Evolutionary conservation across 805 yeast genomes (phyloP), one percentile per base, ranked within the genome.

Genomic region (Jamesozyma piceae): DNA sequence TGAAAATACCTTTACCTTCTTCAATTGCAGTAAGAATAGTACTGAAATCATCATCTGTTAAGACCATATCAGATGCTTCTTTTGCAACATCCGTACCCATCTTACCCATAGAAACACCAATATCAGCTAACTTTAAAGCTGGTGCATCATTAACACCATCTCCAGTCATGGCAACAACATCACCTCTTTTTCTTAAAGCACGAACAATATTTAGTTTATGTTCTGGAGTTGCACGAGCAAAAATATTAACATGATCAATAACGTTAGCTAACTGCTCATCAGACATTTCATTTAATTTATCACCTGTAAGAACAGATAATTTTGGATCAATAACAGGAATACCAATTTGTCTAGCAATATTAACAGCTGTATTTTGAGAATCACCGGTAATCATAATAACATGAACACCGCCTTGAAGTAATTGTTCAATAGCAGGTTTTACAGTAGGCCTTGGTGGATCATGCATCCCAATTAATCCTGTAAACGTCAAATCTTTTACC

Each of bases 121-220:
- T 89, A 65, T 89, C 96, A 2, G 97, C 97, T 52, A 89, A 72
- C 60, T 90, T 89, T 53, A 90, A 72, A 4, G 97, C 97, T n/a
- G 97, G 97, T 0, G 97, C 97, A 69, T 89, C 97, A 62, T 89
- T 89, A 13, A 90, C 96, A 66, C 97, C 97, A 65, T 89, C 97
- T 53, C 98, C 98, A n/a, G 97, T 89, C 96, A 90, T 89, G 20
- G 97, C 98, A 41, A 90, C 97, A 48, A 90, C 80, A 62, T 90
- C 95, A 40, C 96, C 96, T 59, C 95, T 75, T 60, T 77, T 75
- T 62, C 89, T 95, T 49, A 89, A 71, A 0, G 96, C 96, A 56
- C 83, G 78, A 28, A 89, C 95, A 63, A 89, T 89, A 46, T 83
- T 74, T 48, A 89, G 81, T 60, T 89, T 89, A 64, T 89, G 95